A percentile compares a stretch with the other conserved stretches of the same genome.
phyloP scores from a whole-genome alignment of 257 asterid species.

The Solanum virginianum region DNA sequence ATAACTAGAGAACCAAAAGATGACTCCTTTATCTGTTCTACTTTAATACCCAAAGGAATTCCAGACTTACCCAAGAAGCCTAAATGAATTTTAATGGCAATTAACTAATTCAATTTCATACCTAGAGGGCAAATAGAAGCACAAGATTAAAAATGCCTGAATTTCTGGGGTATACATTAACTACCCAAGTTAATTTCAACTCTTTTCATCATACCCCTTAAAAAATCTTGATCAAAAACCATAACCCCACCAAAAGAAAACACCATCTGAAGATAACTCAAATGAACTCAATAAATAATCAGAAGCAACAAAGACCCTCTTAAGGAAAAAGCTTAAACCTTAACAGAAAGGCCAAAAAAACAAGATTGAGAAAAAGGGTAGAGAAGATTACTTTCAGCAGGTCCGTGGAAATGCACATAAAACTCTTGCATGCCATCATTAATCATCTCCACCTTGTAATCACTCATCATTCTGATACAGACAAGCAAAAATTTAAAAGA shows the following conservation, averaged over 20 bases:
- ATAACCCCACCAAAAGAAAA: not conserved
- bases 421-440: conserved; percentile 88
- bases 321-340: conserved; percentile 4
- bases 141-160: not conserved
- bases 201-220: not conserved
- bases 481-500: not conserved
- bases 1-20: not conserved
- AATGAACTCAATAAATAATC: not conserved
- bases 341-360: conserved; percentile 1
- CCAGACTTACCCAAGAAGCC: not conserved
- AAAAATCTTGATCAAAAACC: not conserved
- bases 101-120: not conserved
- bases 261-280: not conserved
- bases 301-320: conserved; percentile 9
- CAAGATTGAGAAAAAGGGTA: conserved; percentile 6
- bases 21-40: not conserved
- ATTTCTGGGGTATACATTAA: not conserved
- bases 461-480: conserved; percentile 89
- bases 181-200: not conserved
- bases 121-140: not conserved
- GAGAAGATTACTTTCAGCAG: conserved; percentile 56
- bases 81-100: not conserved
- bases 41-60: not conserved
- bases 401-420: conserved; percentile 89
- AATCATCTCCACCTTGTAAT: conserved; percentile 91